Base-by-base conservation (phyloP, 495 filamentous ascomycete species). In the Lasiosphaeris hirsuta region DNA sequence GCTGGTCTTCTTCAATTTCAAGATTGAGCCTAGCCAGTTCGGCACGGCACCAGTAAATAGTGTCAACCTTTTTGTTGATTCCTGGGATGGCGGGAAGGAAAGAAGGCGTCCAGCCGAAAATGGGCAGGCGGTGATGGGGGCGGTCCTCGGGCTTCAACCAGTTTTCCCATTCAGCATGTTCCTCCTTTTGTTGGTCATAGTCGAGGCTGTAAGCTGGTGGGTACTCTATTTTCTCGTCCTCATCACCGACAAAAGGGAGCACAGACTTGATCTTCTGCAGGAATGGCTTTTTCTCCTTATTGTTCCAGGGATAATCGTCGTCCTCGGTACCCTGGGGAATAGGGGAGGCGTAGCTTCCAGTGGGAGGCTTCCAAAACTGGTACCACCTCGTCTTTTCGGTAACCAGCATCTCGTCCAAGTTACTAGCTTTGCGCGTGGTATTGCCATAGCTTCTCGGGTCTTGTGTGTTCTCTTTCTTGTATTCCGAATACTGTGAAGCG, bases 1-100 rank as follows among this genome's bases (percentile, higher is more conserved):
- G 77, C 65, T 98, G 95, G 63, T 97, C 95, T 35, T 87, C 74
- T 67, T 97, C 93, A 51, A 98, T 96, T 72, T 97, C 95, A 51
- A 92, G 53, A 63, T 97, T 98, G 23, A 97, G 76, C 15, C 88
- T 85, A 40, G 95, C 93, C 14, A 98, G 70, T 69, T 97, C 90
- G 61, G 85, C 85, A 15, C 94, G 88, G 65, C 90, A 95, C 71
- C 90, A 88, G 66, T 96, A 89, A 60, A 98, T 97, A 1, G 87
- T 95, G 70, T 98, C 95, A 13, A 96, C 92, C 69, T 96, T 97
- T 71, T 90, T 86, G 51, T 89, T 90, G 39, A 97, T 66, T 1
- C 92, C 71, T 23, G 90, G 92, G 19, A 97, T 65, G 0, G 84
- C 83, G 3, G 90, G 88, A 74, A 95, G 83, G 86, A 87, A 96